phyloP scores from a whole-genome alignment of 1,284 basidiomycete genomes.

The Phellopilus nigrolimitatus region DNA sequence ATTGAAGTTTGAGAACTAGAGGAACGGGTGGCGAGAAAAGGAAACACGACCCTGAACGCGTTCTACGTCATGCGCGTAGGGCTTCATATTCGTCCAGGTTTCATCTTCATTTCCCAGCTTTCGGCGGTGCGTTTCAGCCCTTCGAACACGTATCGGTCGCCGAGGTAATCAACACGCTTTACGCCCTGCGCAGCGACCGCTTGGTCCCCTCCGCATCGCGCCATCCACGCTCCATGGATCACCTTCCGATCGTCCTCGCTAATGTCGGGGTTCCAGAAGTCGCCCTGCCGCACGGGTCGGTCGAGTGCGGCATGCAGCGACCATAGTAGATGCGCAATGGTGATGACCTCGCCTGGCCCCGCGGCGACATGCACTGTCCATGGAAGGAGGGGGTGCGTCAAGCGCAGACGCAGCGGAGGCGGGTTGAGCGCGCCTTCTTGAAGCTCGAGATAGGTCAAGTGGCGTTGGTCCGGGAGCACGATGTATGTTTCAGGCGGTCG shows the following conservation, averaged over 20 bases:
- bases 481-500: not conserved
- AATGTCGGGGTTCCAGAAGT: conserved; percentile 15
- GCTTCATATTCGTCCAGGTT: conserved; percentile 8
- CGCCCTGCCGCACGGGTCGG: conserved; percentile 1
- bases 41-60: not conserved
- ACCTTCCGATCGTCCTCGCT: conserved; percentile 15
- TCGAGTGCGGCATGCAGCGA: conserved; percentile 3
- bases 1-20: no score
- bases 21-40: no score
- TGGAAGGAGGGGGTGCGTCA: conserved; percentile 10
- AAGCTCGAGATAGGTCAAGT: conserved; percentile 9
- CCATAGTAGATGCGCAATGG: conserved; percentile 14
- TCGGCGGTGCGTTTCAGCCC: conserved; percentile 13
- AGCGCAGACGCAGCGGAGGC: conserved; percentile 2
- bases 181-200: conserved; percentile 12
- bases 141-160: conserved; percentile 11
- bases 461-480: conserved; percentile 4
- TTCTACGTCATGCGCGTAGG: not conserved
- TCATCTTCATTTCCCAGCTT: conserved; percentile 17
- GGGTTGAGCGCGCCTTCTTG: conserved; percentile 13
- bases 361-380: conserved; percentile 12
- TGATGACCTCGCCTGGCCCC: conserved; percentile 8
- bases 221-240: conserved; percentile 11
- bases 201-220: conserved; percentile 1
- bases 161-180: conserved; percentile 18